These are phyloP conservation scores for Coniosporium tulheliwenetii DNA, from an alignment of 2,329 filamentous ascomycete genomes.

Conservation along the genomic window DNA sequence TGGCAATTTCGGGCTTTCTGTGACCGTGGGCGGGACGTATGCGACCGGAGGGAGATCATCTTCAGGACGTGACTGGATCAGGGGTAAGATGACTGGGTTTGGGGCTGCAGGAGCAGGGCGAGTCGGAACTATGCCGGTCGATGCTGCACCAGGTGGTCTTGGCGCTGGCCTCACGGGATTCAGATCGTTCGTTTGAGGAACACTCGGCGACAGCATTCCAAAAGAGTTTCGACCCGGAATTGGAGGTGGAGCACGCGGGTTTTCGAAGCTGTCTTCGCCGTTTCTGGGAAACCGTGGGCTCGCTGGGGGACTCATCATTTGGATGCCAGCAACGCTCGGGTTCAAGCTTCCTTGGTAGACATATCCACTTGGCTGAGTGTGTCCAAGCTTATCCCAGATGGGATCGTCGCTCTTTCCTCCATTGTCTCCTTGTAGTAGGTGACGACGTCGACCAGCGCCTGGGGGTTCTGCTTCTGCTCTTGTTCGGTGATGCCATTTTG, in stretches of 20 bases:
- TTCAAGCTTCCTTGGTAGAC: not conserved
- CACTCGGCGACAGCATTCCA: conserved; percentile 28
- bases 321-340: conserved; percentile 31
- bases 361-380: conserved; percentile 44
- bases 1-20: conserved; percentile 17
- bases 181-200: conserved; percentile 14
- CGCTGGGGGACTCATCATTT: conserved; percentile 58
- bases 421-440: conserved; percentile 94
- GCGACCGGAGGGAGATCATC: conserved; percentile 25
- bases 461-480: conserved; percentile 87
- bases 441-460: conserved; percentile 90
- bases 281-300: conserved; percentile 82
- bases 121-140: conserved; percentile 34
- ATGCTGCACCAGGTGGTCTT: conserved; percentile 51
- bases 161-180: conserved; percentile 52
- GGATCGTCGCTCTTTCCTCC: conserved; percentile 66
- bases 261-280: conserved; percentile 90
- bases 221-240: conserved; percentile 43
- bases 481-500: conserved; percentile 94
- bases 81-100: conserved; percentile 20
- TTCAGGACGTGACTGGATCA: conserved; percentile 14
- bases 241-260: conserved; percentile 82
- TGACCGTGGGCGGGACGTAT: conserved; percentile 25
- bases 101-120: conserved; percentile 42
- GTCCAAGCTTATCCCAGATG: conserved; percentile 91